Evolutionary conservation across 345 rosid species (phyloP).

Genomic region (Citrus reticulata): DNA sequence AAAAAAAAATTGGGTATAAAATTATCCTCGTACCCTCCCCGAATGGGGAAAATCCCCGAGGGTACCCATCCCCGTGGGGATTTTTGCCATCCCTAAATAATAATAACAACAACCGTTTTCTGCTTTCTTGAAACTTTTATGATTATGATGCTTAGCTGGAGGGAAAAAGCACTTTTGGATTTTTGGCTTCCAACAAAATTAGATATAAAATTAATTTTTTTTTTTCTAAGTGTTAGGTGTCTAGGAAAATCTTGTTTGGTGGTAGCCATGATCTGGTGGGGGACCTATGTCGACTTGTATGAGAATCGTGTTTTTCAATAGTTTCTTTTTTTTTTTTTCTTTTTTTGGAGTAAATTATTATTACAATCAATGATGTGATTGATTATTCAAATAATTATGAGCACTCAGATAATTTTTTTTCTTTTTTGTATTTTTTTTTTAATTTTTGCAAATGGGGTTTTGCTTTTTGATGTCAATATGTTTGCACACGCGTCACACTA

Average conservation of each 20-base stretch:
- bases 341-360: neutral
- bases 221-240: slow-evolving; percentile 7
- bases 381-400: neutral
- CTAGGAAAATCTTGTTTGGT: slow-evolving; percentile 19
- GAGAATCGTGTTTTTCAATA: slow-evolving; percentile 5
- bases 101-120: neutral
- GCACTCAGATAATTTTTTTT: too few species aligned
- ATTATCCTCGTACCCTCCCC: too few species aligned
- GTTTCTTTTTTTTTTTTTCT: neutral
- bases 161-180: neutral
- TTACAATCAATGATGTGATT: slow-evolving; percentile 6
- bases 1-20: too few species aligned
- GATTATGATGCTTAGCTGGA: neutral
- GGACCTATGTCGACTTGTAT: neutral
- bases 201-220: neutral
- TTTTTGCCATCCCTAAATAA: too few species aligned
- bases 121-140: neutral
- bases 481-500: neutral
- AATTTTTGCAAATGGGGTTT: neutral
- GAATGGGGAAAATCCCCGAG: too few species aligned
- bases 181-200: neutral
- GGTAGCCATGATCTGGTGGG: slow-evolving; percentile 19
- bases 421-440: too few species aligned
- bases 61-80: too few species aligned
- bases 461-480: neutral